Percentiles rank a stretch among this genome's conserved stretches.
Conservation (phyloP, 1,284 basidiomycete species). For the Coniferiporia sulphurascens region DNA sequence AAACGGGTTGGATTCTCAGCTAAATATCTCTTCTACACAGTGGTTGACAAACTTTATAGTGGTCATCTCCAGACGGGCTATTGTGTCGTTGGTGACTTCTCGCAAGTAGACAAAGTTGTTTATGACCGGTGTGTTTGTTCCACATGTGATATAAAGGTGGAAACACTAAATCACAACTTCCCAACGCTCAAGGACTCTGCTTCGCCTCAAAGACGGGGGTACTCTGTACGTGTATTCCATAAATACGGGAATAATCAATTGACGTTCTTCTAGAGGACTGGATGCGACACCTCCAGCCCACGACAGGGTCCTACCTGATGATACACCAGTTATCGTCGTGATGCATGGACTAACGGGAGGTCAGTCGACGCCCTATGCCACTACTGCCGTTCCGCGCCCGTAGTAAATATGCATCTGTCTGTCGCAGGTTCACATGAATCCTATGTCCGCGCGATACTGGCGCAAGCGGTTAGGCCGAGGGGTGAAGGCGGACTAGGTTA, state of each 20-base stretch:
- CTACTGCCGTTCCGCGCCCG: neutral
- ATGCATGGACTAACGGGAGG: conserved; percentile 87
- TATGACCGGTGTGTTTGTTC: conserved; percentile 58
- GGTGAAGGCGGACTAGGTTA: conserved; percentile 80
- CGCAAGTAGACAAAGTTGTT: conserved; percentile 61
- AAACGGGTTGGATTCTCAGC: conserved; percentile 42
- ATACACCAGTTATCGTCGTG: conserved; percentile 79
- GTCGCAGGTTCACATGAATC: conserved; percentile 79
- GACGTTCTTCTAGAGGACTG: conserved; percentile 47
- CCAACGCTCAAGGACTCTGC: conserved; percentile 40
- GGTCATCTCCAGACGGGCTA: conserved; percentile 75
- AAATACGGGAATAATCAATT: neutral
- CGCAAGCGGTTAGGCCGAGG: conserved; percentile 63
- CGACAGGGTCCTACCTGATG: conserved; percentile 45
- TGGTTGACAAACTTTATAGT: conserved; percentile 30
- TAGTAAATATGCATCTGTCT: neutral
- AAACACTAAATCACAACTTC: conserved; percentile 10
- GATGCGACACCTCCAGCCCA: conserved; percentile 63
- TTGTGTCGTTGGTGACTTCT: conserved; percentile 67
- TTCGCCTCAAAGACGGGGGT: conserved; percentile 64
- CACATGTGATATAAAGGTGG: neutral
- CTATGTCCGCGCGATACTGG: conserved; percentile 79
- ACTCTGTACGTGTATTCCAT: conserved; percentile 47
- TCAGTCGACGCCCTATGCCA: conserved; percentile 25
- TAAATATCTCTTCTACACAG: neutral